Evolutionary conservation across 2,329 filamentous ascomycete species (phyloP).

Genomic region (Eutypella sp.): DNA sequence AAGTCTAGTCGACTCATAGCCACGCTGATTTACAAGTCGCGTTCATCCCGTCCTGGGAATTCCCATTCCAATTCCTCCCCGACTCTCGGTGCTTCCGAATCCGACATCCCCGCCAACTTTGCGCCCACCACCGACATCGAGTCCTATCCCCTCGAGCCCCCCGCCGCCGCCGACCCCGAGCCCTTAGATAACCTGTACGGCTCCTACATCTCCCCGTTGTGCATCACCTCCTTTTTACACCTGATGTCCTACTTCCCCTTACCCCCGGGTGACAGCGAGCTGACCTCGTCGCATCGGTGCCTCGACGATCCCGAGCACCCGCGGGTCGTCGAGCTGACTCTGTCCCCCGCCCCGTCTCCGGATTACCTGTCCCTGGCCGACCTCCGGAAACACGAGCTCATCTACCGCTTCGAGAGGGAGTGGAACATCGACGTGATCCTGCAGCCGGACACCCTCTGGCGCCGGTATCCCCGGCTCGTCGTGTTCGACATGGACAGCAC

Average conservation of each 20-base stretch:
- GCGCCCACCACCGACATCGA: conserved; percentile 54
- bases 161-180: conserved; percentile 45
- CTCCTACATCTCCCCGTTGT: conserved; percentile 60
- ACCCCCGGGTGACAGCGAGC: conserved; percentile 44
- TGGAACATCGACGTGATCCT: conserved; percentile 85
- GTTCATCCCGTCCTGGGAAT: conserved; percentile 20
- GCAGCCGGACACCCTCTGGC: conserved; percentile 67
- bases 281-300: conserved; percentile 59
- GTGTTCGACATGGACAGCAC: conserved; percentile 99
- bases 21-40: conserved; percentile 58
- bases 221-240: conserved; percentile 61
- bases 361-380: conserved; percentile 64
- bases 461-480: conserved; percentile 76
- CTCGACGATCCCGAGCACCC: conserved; percentile 57
- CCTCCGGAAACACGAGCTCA: conserved; percentile 72
- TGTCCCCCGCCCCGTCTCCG: conserved; percentile 55
- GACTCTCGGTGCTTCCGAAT: conserved; percentile 32
- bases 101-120: conserved; percentile 48
- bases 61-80: conserved; percentile 30
- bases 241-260: conserved; percentile 60
- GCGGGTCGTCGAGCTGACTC: conserved; percentile 60
- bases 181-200: conserved; percentile 62
- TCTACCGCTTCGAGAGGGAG: conserved; percentile 80
- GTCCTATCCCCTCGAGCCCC: conserved; percentile 56
- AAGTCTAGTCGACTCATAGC: conserved; percentile 51